Conservation (phyloP, 2,329 filamentous ascomycete species). For the Beauveria sp. region DNA sequence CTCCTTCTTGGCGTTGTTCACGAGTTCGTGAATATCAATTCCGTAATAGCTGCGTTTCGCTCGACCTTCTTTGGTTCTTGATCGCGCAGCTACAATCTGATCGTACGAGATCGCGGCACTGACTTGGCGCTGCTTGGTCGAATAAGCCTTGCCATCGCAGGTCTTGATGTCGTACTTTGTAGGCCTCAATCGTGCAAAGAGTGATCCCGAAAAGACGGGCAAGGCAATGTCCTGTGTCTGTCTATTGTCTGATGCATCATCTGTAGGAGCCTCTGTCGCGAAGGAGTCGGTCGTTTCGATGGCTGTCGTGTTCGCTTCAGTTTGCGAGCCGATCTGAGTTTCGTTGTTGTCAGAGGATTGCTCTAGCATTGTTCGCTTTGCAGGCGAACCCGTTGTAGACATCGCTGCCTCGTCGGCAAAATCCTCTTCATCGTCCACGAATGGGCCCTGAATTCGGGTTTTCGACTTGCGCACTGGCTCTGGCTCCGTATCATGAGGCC, state of each 20-base stretch:
- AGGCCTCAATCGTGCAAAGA: conserved; percentile 20
- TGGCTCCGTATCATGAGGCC: conserved; percentile 24
- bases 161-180: conserved; percentile 39
- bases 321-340: neutral
- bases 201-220: conserved; percentile 21
- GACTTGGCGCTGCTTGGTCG: conserved; percentile 47
- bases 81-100: conserved; percentile 59
- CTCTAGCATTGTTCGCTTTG: conserved; percentile 16
- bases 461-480: conserved; percentile 26
- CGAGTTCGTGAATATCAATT: conserved; percentile 78
- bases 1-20: conserved; percentile 63
- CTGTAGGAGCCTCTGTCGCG: neutral
- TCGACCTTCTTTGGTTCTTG: conserved; percentile 57
- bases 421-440: conserved; percentile 31
- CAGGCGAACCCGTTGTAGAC: conserved; percentile 3
- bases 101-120: conserved; percentile 50
- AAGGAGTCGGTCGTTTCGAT: neutral
- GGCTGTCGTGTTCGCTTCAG: neutral
- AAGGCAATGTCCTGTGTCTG: conserved; percentile 12
- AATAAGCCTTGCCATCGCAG: conserved; percentile 49
- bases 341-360: conserved; percentile 1
- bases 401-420: conserved; percentile 22
- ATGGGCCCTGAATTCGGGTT: conserved; percentile 29
- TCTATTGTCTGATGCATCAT: neutral
- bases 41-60: conserved; percentile 80